Base-by-base conservation (phyloP, 1,139 yeast genomes). In the Nakaseomyces nivariensis region DNA sequence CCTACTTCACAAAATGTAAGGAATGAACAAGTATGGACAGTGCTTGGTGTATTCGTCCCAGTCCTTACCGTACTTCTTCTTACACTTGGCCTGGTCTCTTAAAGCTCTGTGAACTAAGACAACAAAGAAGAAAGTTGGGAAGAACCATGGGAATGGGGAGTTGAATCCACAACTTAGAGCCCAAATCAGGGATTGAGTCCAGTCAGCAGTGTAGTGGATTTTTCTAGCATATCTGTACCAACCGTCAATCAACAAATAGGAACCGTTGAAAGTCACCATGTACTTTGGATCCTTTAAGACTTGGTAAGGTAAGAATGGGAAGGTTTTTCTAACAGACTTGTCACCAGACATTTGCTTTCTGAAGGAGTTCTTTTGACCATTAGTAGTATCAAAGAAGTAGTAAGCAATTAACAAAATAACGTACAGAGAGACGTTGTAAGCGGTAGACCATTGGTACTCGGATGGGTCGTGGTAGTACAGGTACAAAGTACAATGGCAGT, bases 71-170 rank as follows among this genome's bases (percentile, higher is more conserved):
- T 92, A 92, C 73, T 92, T 92, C 67, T 72, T 76, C 58, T 75
- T 77, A 69, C 97, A 88, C 69, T 92, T 88, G 58, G 81, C 77
- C 57, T 82, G 78, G 71, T 92, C 98, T 71, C 98, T 83, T 57
- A 73, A 67, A 37, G 95, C 89, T 70, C 98, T 83, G 69, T 92
- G 98, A 48, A 84, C 69, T 66, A 92, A 79, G 55, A 89, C 96
- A 59, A 83, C 73, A 55, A 89, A 78, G 78, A 89, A 92, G 73
- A 92, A 92, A 37, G 75, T 72, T 3, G 98, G 97, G 79, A 85
- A 92, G 71, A 92, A 92, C 92, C 96, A 92, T 45, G 97, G 96
- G 73, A 92, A 79, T 47, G 92, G 87, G 4, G 96, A 85, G 42
- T 73, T 75, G 67, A 82, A 81, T 1, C 98, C 98, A 68, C 97